Conservation (phyloP, 1,284 basidiomycete genomes). For the Inonotus obliquus region DNA sequence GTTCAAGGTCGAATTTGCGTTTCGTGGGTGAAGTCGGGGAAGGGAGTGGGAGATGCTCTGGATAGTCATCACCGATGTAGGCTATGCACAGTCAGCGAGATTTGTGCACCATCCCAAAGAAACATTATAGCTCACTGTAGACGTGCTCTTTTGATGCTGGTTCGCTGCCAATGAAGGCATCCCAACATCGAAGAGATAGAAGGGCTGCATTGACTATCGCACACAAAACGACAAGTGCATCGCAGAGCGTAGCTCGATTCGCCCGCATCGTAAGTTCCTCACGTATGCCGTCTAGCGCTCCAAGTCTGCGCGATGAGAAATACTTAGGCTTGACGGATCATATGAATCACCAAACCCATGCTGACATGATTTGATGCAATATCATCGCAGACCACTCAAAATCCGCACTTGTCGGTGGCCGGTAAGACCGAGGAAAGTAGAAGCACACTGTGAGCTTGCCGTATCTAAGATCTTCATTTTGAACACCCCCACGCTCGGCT, state of each 20-base stretch:
- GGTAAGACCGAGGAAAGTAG: too few relatives aligned
- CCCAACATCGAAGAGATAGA: not conserved
- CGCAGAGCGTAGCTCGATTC: not conserved
- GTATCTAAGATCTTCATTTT: too few relatives aligned
- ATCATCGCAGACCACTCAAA: too few relatives aligned
- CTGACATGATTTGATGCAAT: too few relatives aligned
- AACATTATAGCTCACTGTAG: not conserved
- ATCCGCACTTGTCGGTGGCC: too few relatives aligned
- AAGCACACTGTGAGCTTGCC: too few relatives aligned
- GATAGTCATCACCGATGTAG: slow-evolving; percentile 13
- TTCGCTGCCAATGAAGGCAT: not conserved
- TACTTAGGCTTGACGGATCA: not conserved
- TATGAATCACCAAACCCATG: not conserved
- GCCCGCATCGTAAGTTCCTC: not conserved
- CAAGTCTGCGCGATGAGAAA: too few relatives aligned
- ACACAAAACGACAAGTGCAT: not conserved
- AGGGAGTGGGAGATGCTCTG: slow-evolving; percentile 10
- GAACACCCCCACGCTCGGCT: too few relatives aligned
- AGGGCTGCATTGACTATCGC: not conserved
- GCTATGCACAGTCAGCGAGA: not conserved
- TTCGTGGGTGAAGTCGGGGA: slow-evolving; percentile 11
- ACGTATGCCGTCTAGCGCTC: not conserved
- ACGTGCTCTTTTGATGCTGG: not conserved
- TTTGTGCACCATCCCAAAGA: not conserved
- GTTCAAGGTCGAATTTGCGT: slow-evolving; percentile 22